Conservation (phyloP, 2,329 filamentous ascomycete genomes). For the Ceratocystis cubensis region DNA sequence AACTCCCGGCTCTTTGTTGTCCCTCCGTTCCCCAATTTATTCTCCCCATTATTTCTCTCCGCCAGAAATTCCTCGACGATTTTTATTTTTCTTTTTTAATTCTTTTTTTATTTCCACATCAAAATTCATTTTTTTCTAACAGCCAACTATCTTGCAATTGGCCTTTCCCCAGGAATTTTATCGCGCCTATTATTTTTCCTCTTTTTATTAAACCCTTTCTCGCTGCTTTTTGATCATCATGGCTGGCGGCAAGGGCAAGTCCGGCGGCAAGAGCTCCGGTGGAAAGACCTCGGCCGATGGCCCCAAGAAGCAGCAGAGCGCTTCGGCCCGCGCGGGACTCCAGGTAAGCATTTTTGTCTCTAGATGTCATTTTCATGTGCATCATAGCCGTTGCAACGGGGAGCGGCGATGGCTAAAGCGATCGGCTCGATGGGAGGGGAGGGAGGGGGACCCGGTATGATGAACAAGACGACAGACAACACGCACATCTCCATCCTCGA, state of each 20-base stretch:
- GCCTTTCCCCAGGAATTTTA: not conserved
- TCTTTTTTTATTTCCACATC: not conserved
- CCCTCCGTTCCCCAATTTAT: not conserved
- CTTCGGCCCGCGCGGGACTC: conserved; percentile 86
- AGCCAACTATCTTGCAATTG: not conserved
- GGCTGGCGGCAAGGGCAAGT: conserved; percentile 88
- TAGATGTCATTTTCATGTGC: not conserved
- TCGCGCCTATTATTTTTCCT: conserved; percentile 12
- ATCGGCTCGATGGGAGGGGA: too few relatives aligned
- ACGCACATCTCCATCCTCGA: too few relatives aligned
- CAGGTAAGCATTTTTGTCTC: conserved; percentile 56
- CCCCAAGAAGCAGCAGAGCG: conserved; percentile 82
- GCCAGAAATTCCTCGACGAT: not conserved
- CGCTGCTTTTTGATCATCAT: conserved; percentile 30
- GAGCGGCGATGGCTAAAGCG: not conserved
- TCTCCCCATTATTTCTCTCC: not conserved
- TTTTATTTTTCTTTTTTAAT: conserved; percentile 9
- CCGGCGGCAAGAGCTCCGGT: conserved; percentile 76
- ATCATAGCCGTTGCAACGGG: not conserved
- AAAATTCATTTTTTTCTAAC: not conserved
- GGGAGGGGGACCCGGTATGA: too few relatives aligned
- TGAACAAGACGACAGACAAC: too few relatives aligned
- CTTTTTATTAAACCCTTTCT: not conserved
- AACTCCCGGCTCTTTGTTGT: not conserved
- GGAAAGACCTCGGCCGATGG: conserved; percentile 58